Conservation (phyloP, 2,329 filamentous ascomycete species). For the Fusarium hainanense region DNA sequence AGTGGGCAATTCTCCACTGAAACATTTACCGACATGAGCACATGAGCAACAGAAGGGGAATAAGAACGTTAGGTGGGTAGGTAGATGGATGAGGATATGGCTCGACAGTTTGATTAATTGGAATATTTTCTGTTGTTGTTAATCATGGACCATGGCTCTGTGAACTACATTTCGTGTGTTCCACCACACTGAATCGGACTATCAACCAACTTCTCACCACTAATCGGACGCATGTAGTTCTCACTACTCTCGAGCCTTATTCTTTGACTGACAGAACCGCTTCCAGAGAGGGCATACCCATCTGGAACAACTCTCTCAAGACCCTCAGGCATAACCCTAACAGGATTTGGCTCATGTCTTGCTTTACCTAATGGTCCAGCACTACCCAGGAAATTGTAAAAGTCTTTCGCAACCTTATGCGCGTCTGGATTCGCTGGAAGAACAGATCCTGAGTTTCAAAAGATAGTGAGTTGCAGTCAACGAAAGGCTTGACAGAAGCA, state of each 20-base stretch:
- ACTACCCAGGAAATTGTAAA: conserved; percentile 51
- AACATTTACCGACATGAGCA: too few relatives aligned
- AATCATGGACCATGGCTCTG: too few relatives aligned
- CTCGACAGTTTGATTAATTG: too few relatives aligned
- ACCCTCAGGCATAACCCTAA: conserved; percentile 49
- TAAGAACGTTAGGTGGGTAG: too few relatives aligned
- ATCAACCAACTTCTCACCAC: conserved; percentile 51
- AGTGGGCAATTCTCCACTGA: neutral
- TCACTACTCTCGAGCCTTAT: conserved; percentile 33
- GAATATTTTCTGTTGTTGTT: too few relatives aligned
- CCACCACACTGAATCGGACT: too few relatives aligned
- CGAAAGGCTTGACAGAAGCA: too few relatives aligned
- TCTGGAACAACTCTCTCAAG: conserved; percentile 44
- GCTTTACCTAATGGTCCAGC: neutral
- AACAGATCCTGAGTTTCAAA: neutral
- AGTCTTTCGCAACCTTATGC: conserved; percentile 48
- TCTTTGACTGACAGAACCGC: conserved; percentile 40
- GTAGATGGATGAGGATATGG: too few relatives aligned
- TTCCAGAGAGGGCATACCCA: conserved; percentile 45
- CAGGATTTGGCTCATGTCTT: conserved; percentile 46
- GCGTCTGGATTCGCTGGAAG: conserved; percentile 41
- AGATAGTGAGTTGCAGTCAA: too few relatives aligned
- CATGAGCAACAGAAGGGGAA: too few relatives aligned
- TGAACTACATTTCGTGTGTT: too few relatives aligned
- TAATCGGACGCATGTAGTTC: conserved; percentile 53